phyloP scores from a whole-genome alignment of 2,329 filamentous ascomycete species.

The Metarhizium guizhouense region DNA sequence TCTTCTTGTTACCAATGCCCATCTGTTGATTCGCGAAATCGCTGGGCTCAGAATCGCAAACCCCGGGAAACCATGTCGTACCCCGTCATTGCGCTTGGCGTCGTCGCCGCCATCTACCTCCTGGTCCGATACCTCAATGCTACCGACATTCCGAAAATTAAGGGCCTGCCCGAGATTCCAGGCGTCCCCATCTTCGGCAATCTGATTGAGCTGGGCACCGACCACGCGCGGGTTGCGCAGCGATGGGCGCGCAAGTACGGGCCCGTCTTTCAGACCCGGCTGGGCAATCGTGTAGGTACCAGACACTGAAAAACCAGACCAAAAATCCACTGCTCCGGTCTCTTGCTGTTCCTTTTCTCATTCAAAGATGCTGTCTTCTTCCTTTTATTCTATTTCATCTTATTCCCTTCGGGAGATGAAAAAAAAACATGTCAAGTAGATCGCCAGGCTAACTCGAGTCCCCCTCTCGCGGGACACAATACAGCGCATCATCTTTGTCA shows the following conservation, averaged over 20 bases:
- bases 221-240: conserved; percentile 45
- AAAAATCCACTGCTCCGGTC: too few species aligned
- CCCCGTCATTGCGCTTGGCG: conserved; percentile 10
- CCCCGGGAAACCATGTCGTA: conserved; percentile 8
- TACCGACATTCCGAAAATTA: conserved; percentile 52
- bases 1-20: too few species aligned
- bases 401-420: too few species aligned
- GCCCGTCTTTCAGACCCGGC: conserved; percentile 55
- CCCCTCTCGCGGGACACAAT: neutral
- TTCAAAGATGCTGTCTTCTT: neutral
- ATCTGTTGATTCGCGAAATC: too few species aligned
- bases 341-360: too few species aligned
- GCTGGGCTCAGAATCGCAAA: neutral
- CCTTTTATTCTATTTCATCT: neutral
- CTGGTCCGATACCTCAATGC: conserved; percentile 25
- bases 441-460: too few species aligned
- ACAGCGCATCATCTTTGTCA: conserved; percentile 65
- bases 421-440: too few species aligned
- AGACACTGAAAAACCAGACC: neutral
- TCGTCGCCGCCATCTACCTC: conserved; percentile 12
- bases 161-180: conserved; percentile 51
- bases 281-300: conserved; percentile 54
- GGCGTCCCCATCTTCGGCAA: conserved; percentile 56
- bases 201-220: conserved; percentile 48
- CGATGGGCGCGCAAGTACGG: conserved; percentile 53